Percentiles rank a stretch among this genome's conserved stretches.
These are phyloP conservation scores for Psophocarpus tetragonolobus DNA, from an alignment of 306 rosid genomes.

Conservation along the genomic window DNA sequence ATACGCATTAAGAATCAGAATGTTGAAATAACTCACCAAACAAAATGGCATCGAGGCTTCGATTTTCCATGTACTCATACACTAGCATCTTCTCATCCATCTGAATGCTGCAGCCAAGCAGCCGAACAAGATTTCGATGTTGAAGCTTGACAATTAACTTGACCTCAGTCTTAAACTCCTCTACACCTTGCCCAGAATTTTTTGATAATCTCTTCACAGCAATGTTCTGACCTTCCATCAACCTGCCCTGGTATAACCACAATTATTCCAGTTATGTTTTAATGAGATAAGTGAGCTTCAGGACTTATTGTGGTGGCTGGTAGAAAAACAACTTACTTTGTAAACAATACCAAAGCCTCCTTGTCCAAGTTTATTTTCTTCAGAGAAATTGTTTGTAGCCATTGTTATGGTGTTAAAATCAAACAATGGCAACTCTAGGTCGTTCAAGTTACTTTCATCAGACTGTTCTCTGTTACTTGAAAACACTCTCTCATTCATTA, in stretches of 20 bases:
- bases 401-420: conserved; percentile 49
- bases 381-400: conserved; percentile 58
- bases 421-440: conserved; percentile 55
- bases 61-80: conserved; percentile 81
- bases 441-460: conserved; percentile 45
- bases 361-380: conserved; percentile 56
- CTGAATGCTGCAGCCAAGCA: conserved; percentile 71
- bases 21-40: conserved; percentile 55
- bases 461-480: conserved; percentile 56
- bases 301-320: background rate
- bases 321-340: conserved; percentile 37
- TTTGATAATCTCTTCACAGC: conserved; percentile 82
- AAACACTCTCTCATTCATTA: conserved; percentile 49
- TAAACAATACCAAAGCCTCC: conserved; percentile 67
- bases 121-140: conserved; percentile 76
- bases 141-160: conserved; percentile 71
- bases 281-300: background rate
- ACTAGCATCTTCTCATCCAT: conserved; percentile 70
- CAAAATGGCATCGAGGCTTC: conserved; percentile 66
- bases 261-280: conserved; percentile 4
- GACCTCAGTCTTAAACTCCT: conserved; percentile 80
- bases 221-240: conserved; percentile 56
- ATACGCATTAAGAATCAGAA: background rate
- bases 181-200: conserved; percentile 73
- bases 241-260: conserved; percentile 56